A percentile compares a stretch with the other conserved stretches of the same genome.
Evolutionary conservation across 192 early-diverging fungal genomes (phyloP).

Genomic region (Podila horticola): DNA sequence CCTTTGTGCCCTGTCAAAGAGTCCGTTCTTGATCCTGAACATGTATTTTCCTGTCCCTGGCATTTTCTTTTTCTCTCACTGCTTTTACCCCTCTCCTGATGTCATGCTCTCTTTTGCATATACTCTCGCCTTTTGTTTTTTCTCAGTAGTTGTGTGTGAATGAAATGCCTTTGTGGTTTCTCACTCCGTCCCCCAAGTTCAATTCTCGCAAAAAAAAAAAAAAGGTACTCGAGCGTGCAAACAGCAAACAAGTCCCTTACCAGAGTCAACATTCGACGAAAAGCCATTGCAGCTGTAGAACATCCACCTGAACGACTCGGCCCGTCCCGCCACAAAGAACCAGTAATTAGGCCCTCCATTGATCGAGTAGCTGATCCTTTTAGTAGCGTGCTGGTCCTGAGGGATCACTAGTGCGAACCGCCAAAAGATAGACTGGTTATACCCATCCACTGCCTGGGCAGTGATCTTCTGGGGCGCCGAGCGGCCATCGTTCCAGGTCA

Average conservation of each 20-base stretch:
- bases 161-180: no score
- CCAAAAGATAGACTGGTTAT: constrained; percentile 71
- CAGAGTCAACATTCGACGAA: constrained; percentile 50
- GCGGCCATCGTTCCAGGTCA: constrained; percentile 35
- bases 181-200: not conserved
- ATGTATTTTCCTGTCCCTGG: no score
- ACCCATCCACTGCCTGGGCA: constrained; percentile 60
- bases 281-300: constrained; percentile 83
- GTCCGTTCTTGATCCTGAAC: no score
- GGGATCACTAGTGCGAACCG: constrained; percentile 65
- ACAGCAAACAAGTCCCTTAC: constrained; percentile 18
- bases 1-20: no score
- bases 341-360: constrained; percentile 55
- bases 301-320: constrained; percentile 70
- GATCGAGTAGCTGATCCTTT: constrained; percentile 37
- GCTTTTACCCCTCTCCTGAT: no score
- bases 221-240: constrained; percentile 1
- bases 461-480: constrained; percentile 11
- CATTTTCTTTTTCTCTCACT: no score
- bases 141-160: no score
- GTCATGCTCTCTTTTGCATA: no score
- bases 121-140: no score
- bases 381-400: constrained; percentile 52
- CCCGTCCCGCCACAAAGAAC: constrained; percentile 59
- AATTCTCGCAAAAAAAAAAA: constrained; percentile 27